Base-by-base conservation (phyloP, 2,329 filamentous ascomycete genomes). In the Rhynchosporium agropyri region DNA sequence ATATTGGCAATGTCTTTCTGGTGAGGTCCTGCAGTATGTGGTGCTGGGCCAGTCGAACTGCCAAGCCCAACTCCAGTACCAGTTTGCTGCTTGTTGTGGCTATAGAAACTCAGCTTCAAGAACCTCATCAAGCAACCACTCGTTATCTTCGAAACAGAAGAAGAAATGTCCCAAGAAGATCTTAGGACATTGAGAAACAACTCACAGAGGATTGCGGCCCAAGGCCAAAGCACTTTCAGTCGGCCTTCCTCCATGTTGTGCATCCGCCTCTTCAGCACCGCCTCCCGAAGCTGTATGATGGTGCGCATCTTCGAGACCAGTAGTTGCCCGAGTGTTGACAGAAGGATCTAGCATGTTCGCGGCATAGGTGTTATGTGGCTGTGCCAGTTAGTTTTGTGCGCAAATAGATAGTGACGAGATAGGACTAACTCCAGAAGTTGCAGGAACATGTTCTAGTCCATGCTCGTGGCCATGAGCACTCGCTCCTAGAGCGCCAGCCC, bases 311-410 rank as follows among this genome's bases (percentile, higher is more conserved):
- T 73, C 71, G 12, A 55, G 57, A 0, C 40, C 48, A 38, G 20
- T 20, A 4, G 48, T n/a, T 6, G 48, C 43, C 9, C 58, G 46
- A 26, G 51, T 63, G 26, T 67, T 66, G 12, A 71, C 53, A n/a
- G 61, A 51, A 9, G 71, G 72, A 56, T 73, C 72, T 12, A 74
- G 64, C n/a, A 53, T 61, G 48, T 73, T 73, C 4, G 72, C 72
- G 8, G 69, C 68, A 7, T 57, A 46, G 1, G 69, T 72, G 15
- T 28, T 49, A 45, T 74, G 71, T 46, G 70, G 71, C 15, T 77
- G 73, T 50, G 67, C 6, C 7, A 15, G 1, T 48, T 13, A 58
- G 56, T 33, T 7, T 45, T 9, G 26, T 7, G 4, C 36, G 26
- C 28, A 38, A 3, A n/a, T 28, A 10, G n/a, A 26, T 1, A 28